These are phyloP conservation scores for Colletotrichum melonis DNA, from an alignment of 2,329 filamentous ascomycete species.

Conservation along the genomic window DNA sequence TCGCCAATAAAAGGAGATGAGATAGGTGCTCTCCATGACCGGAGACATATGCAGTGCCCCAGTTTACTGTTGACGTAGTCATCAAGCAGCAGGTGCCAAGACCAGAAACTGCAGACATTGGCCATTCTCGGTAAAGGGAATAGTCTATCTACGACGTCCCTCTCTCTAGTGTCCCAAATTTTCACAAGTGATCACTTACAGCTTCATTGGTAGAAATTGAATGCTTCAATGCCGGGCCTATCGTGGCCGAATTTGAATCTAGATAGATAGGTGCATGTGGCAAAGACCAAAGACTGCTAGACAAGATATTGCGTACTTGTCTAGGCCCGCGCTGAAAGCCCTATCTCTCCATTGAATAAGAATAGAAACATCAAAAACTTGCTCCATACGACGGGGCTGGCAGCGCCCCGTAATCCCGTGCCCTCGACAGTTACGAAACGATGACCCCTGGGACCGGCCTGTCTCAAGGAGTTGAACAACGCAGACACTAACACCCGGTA, in stretches of 20 bases:
- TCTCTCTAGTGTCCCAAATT: background rate
- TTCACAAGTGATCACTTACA: background rate
- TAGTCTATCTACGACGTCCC: background rate
- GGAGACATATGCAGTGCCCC: background rate
- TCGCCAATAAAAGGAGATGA: background rate
- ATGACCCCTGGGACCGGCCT: slow-evolving; percentile 6
- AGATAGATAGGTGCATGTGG: background rate
- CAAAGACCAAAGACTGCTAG: background rate
- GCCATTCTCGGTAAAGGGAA: background rate
- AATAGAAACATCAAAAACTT: background rate
- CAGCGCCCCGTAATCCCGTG: background rate
- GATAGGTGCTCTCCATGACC: background rate
- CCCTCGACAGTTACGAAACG: slow-evolving; percentile 27
- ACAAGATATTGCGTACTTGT: background rate
- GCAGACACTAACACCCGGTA: background rate
- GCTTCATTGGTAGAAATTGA: background rate
- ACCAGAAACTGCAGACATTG: background rate
- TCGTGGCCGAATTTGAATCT: background rate
- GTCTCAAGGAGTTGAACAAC: slow-evolving; percentile 29
- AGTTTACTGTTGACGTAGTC: background rate
- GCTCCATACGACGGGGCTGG: background rate
- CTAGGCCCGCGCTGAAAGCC: background rate
- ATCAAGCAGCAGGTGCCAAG: background rate
- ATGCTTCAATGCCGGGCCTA: background rate
- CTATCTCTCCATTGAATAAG: background rate